Percentiles rank a stretch among this genome's conserved stretches.
phyloP scores from a whole-genome alignment of 192 early-diverging fungal genomes.

The Coemansia sp. region DNA sequence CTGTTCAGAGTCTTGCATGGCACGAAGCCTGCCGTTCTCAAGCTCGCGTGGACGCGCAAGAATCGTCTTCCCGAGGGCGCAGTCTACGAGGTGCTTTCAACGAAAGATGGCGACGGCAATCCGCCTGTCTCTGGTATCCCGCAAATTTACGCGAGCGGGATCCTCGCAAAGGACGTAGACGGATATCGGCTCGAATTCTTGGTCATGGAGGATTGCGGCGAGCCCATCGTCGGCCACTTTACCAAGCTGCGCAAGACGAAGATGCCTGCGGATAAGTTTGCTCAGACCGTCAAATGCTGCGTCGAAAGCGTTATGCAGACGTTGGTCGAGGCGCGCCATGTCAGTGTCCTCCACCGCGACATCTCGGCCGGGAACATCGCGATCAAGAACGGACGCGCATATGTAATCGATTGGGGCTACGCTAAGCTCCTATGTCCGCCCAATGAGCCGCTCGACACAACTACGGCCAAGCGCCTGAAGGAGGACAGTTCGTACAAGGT shows the following conservation, averaged over 20 bases:
- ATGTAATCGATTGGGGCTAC: constrained; percentile 22
- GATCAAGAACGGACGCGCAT: neutral
- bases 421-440: neutral
- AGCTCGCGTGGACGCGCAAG: constrained; percentile 6
- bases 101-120: neutral
- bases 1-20: neutral
- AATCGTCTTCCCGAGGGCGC: constrained; percentile 16
- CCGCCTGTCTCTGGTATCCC: neutral
- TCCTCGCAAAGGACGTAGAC: neutral
- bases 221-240: neutral
- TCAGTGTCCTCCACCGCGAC: constrained; percentile 5
- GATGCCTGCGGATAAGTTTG: neutral
- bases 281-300: neutral
- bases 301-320: neutral
- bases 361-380: constrained; percentile 23
- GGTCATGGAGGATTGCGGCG: constrained; percentile 15
- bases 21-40: neutral
- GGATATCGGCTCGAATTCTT: constrained; percentile 14
- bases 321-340: neutral
- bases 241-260: neutral
- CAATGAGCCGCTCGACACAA: neutral
- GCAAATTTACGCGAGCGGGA: neutral
- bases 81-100: constrained; percentile 7
- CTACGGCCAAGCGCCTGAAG: neutral
- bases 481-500: neutral